A percentile compares a stretch with the other conserved stretches of the same genome.
phyloP scores from a whole-genome alignment of 2,329 filamentous ascomycete species.

The Ophioceras dolichostomum region DNA sequence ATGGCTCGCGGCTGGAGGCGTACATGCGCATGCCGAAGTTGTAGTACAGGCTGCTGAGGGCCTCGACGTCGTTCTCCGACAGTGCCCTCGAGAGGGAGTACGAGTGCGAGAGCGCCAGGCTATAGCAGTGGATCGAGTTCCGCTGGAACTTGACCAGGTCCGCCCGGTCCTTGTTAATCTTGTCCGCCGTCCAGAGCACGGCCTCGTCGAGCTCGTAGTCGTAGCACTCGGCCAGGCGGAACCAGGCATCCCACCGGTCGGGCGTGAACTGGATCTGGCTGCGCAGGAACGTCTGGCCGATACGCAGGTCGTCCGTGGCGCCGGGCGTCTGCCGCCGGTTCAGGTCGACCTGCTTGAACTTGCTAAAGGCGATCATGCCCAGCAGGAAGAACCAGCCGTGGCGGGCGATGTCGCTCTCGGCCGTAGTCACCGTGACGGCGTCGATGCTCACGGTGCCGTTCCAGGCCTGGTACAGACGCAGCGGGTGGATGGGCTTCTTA shows the following conservation, averaged over 20 bases:
- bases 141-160: conserved; percentile 68
- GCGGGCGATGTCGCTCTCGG: conserved; percentile 60
- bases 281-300: conserved; percentile 66
- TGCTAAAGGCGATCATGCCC: conserved; percentile 77
- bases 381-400: conserved; percentile 89
- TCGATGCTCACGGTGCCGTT: conserved; percentile 66
- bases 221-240: conserved; percentile 73
- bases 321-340: conserved; percentile 67
- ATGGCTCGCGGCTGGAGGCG: conserved; percentile 48
- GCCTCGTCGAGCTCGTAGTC: conserved; percentile 81
- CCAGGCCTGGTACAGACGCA: conserved; percentile 68
- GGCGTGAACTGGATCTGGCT: conserved; percentile 74
- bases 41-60: conserved; percentile 45
- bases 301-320: conserved; percentile 72
- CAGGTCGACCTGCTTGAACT: conserved; percentile 59
- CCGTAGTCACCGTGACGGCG: conserved; percentile 53
- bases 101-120: conserved; percentile 44
- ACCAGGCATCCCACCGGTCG: conserved; percentile 84
- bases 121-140: conserved; percentile 71
- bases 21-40: conserved; percentile 51
- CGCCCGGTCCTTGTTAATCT: conserved; percentile 70
- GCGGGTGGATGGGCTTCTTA: conserved; percentile 71
- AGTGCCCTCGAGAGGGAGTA: conserved; percentile 21
- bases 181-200: conserved; percentile 80
- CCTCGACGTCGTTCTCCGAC: conserved; percentile 35